phyloP scores from a whole-genome alignment of 78 protist species.

The Dictyostelium capitatum region DNA sequence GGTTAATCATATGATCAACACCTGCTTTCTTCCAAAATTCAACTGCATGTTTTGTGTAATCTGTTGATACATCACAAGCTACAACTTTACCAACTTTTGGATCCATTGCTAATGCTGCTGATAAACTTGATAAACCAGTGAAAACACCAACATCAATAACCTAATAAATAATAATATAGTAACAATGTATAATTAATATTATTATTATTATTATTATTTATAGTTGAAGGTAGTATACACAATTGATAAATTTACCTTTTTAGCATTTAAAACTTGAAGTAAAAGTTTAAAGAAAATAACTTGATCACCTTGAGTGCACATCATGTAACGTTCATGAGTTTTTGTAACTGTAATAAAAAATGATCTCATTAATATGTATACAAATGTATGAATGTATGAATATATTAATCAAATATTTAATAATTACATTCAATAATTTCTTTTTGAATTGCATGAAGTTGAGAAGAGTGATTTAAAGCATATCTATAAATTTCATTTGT shows the following conservation, averaged over 20 bases:
- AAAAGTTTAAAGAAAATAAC: slow-evolving; percentile 22
- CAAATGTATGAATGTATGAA: not conserved
- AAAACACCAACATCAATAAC: slow-evolving; percentile 87
- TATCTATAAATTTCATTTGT: slow-evolving; percentile 2
- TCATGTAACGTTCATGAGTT: not conserved
- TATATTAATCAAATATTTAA: not conserved
- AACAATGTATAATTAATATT: not conserved
- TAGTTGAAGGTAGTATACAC: too few relatives aligned
- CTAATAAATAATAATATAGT: not conserved
- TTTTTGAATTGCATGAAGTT: slow-evolving; percentile 5
- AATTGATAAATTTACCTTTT: slow-evolving; percentile 1
- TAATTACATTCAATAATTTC: slow-evolving; percentile 45
- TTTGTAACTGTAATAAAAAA: not conserved
- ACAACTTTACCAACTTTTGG: slow-evolving; percentile 85
- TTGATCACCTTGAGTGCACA: slow-evolving; percentile 52
- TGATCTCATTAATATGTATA: not conserved
- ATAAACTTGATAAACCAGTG: slow-evolving; percentile 80
- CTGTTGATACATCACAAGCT: slow-evolving; percentile 82
- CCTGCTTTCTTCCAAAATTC: slow-evolving; percentile 83
- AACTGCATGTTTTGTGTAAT: slow-evolving; percentile 70
- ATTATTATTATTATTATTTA: not conserved
- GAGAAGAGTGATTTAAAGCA: not conserved
- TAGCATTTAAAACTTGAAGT: slow-evolving; percentile 66
- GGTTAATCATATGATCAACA: slow-evolving; percentile 80
- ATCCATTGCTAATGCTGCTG: slow-evolving; percentile 83